These are phyloP conservation scores for Talaromyces sp. DNA, from an alignment of 2,329 filamentous ascomycete species.

Conservation along the genomic window DNA sequence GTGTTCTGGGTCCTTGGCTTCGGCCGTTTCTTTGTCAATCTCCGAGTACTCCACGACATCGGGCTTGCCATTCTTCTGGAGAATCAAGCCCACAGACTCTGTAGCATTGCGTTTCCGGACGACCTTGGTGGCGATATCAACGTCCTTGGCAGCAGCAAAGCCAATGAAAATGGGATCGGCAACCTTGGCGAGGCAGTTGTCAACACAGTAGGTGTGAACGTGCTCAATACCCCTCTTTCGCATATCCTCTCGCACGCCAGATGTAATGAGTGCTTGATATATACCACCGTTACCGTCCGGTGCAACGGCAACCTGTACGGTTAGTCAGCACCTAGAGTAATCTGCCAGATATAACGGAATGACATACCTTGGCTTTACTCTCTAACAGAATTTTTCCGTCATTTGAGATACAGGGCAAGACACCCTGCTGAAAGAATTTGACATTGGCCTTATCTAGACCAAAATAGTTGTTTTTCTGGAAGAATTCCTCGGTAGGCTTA, in stretches of 20 bases:
- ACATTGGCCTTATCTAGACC: slow-evolving; percentile 83
- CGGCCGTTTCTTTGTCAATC: slow-evolving; percentile 83
- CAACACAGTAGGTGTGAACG: slow-evolving; percentile 96
- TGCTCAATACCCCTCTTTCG: slow-evolving; percentile 84
- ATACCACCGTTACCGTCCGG: slow-evolving; percentile 97
- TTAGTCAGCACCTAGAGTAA: slow-evolving; percentile 16
- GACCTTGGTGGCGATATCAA: slow-evolving; percentile 98
- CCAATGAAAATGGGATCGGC: slow-evolving; percentile 94
- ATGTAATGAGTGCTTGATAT: slow-evolving; percentile 82
- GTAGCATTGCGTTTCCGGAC: slow-evolving; percentile 96
- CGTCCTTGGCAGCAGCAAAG: slow-evolving; percentile 80
- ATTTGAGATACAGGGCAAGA: slow-evolving; percentile 94
- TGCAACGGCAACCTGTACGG: slow-evolving; percentile 71
- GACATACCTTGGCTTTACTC: slow-evolving; percentile 69
- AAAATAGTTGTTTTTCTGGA: slow-evolving; percentile 85
- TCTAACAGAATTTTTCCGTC: slow-evolving; percentile 96
- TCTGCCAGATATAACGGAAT: background rate
- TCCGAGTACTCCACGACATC: slow-evolving; percentile 99
- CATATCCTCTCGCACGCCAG: slow-evolving; percentile 83
- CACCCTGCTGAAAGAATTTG: slow-evolving; percentile 92
- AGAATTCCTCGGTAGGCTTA: slow-evolving; percentile 88
- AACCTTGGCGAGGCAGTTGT: slow-evolving; percentile 99
- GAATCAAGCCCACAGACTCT: slow-evolving; percentile 90
- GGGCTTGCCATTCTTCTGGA: slow-evolving; percentile 91
- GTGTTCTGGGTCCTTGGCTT: slow-evolving; percentile 80